Conservation (phyloP, 2,329 filamentous ascomycete species). For the Trichocomaceae sp. region DNA sequence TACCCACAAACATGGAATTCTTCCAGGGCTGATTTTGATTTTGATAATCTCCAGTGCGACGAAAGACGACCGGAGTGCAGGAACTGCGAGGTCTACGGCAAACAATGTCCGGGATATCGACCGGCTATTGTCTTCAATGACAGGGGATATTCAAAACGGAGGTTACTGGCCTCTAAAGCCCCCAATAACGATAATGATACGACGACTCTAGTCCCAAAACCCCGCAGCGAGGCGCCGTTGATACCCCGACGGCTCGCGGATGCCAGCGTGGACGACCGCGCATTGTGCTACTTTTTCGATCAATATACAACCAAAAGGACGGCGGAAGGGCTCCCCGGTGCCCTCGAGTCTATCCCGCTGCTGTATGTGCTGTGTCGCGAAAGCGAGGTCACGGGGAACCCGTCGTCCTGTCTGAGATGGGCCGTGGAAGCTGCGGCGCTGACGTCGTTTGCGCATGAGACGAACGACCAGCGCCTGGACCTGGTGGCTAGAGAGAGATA, state of each 20-base stretch:
- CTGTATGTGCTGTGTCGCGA: slow-evolving; percentile 28
- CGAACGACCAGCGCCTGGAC: slow-evolving; percentile 21
- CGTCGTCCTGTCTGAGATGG: slow-evolving; percentile 25
- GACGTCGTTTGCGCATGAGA: slow-evolving; percentile 27
- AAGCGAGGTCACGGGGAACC: slow-evolving; percentile 13
- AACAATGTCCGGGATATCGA: slow-evolving; percentile 33
- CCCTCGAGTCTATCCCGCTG: slow-evolving; percentile 31
- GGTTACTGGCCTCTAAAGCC: slow-evolving; percentile 2
- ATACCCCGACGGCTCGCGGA: slow-evolving; percentile 20
- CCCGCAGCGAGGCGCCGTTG: neutral
- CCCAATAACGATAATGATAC: neutral
- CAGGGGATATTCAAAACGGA: slow-evolving; percentile 24
- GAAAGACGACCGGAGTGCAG: slow-evolving; percentile 31
- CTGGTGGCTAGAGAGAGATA: slow-evolving; percentile 27
- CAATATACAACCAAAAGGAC: slow-evolving; percentile 29
- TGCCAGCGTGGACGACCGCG: slow-evolving; percentile 31
- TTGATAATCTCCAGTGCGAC: slow-evolving; percentile 21
- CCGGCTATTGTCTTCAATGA: slow-evolving; percentile 30
- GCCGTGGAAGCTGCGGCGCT: slow-evolving; percentile 32
- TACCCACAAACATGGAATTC: neutral
- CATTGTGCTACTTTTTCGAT: slow-evolving; percentile 37
- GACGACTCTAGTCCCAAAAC: neutral
- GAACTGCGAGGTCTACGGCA: slow-evolving; percentile 31
- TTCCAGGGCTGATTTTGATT: too few relatives aligned
- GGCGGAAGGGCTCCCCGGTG: slow-evolving; percentile 22